Evolutionary conservation across 179 eudicot genomes (phyloP), one percentile per base, ranked within the genome.

Genomic region (Vitellaria paradoxa): DNA sequence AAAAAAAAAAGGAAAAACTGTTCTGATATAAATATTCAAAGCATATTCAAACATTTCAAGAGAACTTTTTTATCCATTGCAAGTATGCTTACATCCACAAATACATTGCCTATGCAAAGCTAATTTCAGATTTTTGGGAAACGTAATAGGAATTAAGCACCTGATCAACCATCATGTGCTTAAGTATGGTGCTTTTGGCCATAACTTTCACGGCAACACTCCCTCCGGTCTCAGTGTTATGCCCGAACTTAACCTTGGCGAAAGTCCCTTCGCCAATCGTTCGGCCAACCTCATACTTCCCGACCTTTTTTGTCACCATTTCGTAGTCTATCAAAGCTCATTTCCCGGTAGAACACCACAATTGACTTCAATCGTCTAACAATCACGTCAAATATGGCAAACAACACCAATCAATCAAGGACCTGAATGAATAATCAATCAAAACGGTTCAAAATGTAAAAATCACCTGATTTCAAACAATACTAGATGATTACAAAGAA

Each of bases 221-320:
- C 65, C 88, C 91, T 26, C 94, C 91, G 23, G 88, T 91, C 55
- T 91, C 96, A 7, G 83, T 65, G 53, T 91, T 87, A 49, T 73
- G 76, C 13, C 97, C 98, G 75, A 91, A 88, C 77, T 89, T 92
- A 37, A 94, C 98, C 84, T 94, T 94, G 0, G 96, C 97, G 77
- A 94, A 94, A 4, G 93, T 92, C 7, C 98, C 98, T 86, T 94
- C 94, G 1, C 98, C 98, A 23, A 94, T 80, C 20, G 94, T 92
- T 74, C 89, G 84, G 20, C 97, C 98, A 45, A 94, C 68, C 82
- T 92, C 96, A 82, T 94, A 94, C 79, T 91, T 94, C 20, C 98
- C 97, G 7, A 92, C 85, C 82, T 84, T 91, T 79, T 88, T 84
- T 79, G 81, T 77, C 79, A 71, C 84, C 79, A 78, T 76, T 79